Conservation (phyloP, 2,329 filamentous ascomycete species). For the Magnaporthales sp. region DNA sequence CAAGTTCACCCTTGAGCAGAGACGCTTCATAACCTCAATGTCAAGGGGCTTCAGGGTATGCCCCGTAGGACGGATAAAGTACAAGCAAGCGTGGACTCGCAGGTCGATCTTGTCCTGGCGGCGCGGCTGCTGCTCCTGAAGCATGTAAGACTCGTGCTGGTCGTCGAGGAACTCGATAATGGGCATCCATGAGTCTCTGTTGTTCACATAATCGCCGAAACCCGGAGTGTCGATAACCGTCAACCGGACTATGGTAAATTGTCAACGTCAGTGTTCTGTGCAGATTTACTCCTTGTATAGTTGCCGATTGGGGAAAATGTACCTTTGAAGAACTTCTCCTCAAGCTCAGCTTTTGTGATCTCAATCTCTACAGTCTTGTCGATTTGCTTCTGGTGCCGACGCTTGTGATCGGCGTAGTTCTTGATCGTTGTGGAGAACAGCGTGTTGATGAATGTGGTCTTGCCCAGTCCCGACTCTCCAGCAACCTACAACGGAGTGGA, state of each 20-base stretch:
- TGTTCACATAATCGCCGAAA: constrained; percentile 99
- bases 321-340: constrained; percentile 99
- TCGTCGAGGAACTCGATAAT: constrained; percentile 99
- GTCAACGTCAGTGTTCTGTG: not conserved
- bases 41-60: constrained; percentile 98
- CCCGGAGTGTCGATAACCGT: constrained; percentile 98
- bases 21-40: constrained; percentile 99
- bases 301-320: constrained; percentile 14
- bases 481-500: constrained; percentile 57
- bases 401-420: constrained; percentile 99
- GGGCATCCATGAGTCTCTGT: constrained; percentile 99
- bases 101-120: constrained; percentile 98
- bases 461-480: constrained; percentile 95
- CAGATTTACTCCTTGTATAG: not conserved
- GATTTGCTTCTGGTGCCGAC: constrained; percentile 97
- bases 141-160: constrained; percentile 99
- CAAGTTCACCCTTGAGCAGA: constrained; percentile 95
- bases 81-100: constrained; percentile 94
- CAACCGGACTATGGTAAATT: constrained; percentile 63
- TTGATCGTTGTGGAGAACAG: constrained; percentile 99
- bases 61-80: constrained; percentile 98
- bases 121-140: constrained; percentile 98
- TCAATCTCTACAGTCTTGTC: constrained; percentile 99
- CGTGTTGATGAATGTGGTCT: constrained; percentile 99
- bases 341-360: constrained; percentile 98